phyloP scores from a whole-genome alignment of 2,329 filamentous ascomycete genomes.

The Coniosporium tulheliwenetii region DNA sequence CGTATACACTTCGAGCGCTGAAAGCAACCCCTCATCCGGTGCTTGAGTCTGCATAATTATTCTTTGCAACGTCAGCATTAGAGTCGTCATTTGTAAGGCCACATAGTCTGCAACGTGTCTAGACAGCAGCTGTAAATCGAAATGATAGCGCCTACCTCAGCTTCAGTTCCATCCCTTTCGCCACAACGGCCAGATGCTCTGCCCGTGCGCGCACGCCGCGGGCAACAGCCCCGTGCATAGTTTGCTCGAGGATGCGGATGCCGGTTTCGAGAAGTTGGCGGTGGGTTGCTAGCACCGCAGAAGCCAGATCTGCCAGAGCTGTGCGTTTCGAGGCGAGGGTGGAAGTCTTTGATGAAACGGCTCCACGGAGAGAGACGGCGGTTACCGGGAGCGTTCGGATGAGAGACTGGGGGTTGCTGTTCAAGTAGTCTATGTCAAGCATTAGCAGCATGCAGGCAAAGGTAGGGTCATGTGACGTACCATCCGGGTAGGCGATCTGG shows the following conservation, averaged over 20 bases:
- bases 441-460: too few species aligned
- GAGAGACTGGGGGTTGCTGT: conserved; percentile 3
- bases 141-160: conserved; percentile 8
- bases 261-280: conserved; percentile 18
- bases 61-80: neutral
- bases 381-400: conserved; percentile 4
- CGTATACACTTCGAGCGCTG: conserved; percentile 3
- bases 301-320: conserved; percentile 16
- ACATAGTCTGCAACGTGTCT: neutral
- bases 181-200: conserved; percentile 25
- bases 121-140: neutral
- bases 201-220: conserved; percentile 24
- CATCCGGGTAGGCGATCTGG: conserved; percentile 7
- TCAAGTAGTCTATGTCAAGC: too few species aligned
- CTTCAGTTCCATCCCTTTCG: conserved; percentile 25
- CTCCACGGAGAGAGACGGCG: conserved; percentile 5
- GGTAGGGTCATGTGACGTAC: too few species aligned
- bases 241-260: conserved; percentile 30
- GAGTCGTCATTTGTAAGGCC: conserved; percentile 3
- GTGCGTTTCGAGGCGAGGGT: conserved; percentile 15
- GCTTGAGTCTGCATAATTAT: conserved; percentile 6
- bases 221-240: conserved; percentile 27
- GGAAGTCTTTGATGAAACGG: conserved; percentile 5
- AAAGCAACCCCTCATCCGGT: conserved; percentile 9
- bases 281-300: conserved; percentile 19